Evolutionary conservation across 257 asterid species (phyloP).

Genomic region (Schizonepeta tenuifolia): DNA sequence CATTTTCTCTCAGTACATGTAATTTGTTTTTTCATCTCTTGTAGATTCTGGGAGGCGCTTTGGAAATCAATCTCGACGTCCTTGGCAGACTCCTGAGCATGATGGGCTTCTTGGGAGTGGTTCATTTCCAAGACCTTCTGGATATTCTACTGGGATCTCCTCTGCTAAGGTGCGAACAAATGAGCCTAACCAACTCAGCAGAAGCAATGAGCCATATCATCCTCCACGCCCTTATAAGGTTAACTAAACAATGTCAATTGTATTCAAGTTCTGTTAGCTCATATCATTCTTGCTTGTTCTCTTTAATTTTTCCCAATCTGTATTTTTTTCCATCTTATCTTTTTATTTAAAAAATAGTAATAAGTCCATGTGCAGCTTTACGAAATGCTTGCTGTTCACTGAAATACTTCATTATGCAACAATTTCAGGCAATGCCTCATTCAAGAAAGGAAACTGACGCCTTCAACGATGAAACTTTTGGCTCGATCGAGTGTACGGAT

Average conservation of each 20-base stretch:
- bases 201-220: slow-evolving; percentile 84
- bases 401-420: slow-evolving; percentile 27
- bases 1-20: slow-evolving; percentile 17
- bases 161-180: slow-evolving; percentile 60
- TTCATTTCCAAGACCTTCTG: slow-evolving; percentile 87
- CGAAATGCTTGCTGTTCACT: slow-evolving; percentile 14
- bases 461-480: slow-evolving; percentile 87
- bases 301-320: slow-evolving; percentile 2
- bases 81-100: slow-evolving; percentile 91
- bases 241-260: slow-evolving; percentile 13
- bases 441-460: slow-evolving; percentile 76
- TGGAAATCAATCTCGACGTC: slow-evolving; percentile 61
- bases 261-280: slow-evolving; percentile 14
- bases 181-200: slow-evolving; percentile 68
- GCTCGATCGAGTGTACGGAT: slow-evolving; percentile 65
- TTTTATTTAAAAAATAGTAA: slow-evolving; percentile 1
- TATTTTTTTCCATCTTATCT: background rate
- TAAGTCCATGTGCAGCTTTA: background rate
- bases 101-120: slow-evolving; percentile 99
- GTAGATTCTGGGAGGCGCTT: slow-evolving; percentile 76
- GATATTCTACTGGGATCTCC: slow-evolving; percentile 60
- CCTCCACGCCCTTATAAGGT: slow-evolving; percentile 99
- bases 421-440: slow-evolving; percentile 70
- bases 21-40: slow-evolving; percentile 5
- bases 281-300: slow-evolving; percentile 11